Percentiles rank a stretch among this genome's conserved stretches.
Conservation (phyloP, 306 rosid species). For the Sphenostylis stenocarpa region DNA sequence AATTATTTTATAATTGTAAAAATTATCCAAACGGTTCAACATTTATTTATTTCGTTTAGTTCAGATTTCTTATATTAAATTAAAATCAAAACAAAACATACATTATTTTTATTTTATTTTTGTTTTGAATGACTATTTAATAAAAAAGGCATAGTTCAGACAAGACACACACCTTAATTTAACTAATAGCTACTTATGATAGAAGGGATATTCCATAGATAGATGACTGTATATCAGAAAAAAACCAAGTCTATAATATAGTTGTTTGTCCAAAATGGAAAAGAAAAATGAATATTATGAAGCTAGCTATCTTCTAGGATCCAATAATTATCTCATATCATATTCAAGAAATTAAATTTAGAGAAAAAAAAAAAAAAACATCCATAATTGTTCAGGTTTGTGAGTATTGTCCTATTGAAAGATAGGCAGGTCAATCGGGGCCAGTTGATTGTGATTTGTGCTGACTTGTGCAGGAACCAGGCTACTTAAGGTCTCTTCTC, state of each 20-base stretch:
- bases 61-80: no score
- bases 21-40: no score
- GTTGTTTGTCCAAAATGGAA: not conserved
- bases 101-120: no score
- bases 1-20: no score
- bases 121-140: no score
- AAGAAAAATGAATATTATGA: not conserved
- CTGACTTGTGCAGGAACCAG: conserved; percentile 44
- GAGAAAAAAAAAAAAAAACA: not conserved
- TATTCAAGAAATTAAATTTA: not conserved
- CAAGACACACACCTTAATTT: no score
- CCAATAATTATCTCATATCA: not conserved
- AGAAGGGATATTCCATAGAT: no score
- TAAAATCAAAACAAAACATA: no score
- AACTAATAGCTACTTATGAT: no score
- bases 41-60: no score
- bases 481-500: conserved; percentile 67
- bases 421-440: conserved; percentile 70
- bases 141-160: no score
- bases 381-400: not conserved
- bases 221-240: no score
- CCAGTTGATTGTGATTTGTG: conserved; percentile 32
- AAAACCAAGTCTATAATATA: not conserved
- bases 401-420: conserved; percentile 46
- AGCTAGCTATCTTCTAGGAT: conserved; percentile 15